Percentiles rank a stretch among this genome's conserved stretches.
Conservation (phyloP, 73 alveolate species). For the Diophrys sp. region DNA sequence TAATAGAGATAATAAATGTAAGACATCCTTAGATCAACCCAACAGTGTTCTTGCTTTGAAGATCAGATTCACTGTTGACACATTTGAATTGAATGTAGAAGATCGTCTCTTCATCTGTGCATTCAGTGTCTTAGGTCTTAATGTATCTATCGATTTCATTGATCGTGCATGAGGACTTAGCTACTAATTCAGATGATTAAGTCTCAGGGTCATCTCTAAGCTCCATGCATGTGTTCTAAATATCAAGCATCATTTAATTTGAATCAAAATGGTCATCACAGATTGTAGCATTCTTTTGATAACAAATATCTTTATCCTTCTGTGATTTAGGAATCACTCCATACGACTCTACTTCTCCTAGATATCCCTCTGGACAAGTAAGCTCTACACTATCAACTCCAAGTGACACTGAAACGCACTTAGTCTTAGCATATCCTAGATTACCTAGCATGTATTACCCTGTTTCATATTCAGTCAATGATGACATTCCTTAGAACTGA, state of each 20-base stretch:
- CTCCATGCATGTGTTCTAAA: not conserved
- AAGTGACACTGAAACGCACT: slow-evolving; percentile 2
- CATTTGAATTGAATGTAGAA: not conserved
- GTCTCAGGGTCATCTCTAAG: not conserved
- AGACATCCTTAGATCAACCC: not conserved
- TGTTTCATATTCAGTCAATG: not conserved
- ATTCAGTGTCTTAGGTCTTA: not conserved
- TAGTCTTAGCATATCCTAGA: slow-evolving; percentile 14
- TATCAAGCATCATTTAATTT: not conserved
- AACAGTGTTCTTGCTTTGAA: not conserved
- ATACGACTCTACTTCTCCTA: slow-evolving; percentile 7
- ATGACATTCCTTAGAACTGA: too few species aligned
- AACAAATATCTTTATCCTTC: slow-evolving; percentile 6
- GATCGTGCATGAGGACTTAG: not conserved
- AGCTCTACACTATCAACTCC: slow-evolving; percentile 7
- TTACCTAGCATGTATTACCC: slow-evolving; percentile 7
- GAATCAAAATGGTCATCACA: not conserved
- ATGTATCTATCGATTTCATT: not conserved
- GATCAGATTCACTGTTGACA: not conserved
- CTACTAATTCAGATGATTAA: not conserved
- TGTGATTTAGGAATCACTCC: slow-evolving; percentile 18
- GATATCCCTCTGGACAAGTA: slow-evolving; percentile 16
- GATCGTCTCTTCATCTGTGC: not conserved
- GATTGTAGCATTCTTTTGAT: not conserved
- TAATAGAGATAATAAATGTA: not conserved